phyloP scores from a whole-genome alignment of 352 stramenopile genomes.

The Peronospora destructor region DNA sequence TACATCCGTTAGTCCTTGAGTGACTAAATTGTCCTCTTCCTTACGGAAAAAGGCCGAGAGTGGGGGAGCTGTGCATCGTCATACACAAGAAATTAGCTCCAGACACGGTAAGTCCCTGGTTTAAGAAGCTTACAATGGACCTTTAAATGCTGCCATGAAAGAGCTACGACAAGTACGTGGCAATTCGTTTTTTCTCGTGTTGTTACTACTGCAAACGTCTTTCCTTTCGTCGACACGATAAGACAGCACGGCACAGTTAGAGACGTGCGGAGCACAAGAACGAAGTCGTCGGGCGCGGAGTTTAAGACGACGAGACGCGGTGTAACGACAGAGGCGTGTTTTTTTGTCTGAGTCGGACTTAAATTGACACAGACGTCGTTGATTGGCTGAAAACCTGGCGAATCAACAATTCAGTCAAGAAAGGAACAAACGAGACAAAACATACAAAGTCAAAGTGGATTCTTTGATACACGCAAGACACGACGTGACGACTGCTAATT shows the following conservation, averaged over 20 bases:
- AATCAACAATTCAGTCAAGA: conserved; percentile 1
- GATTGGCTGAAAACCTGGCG: conserved; percentile 18
- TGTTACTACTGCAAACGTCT: conserved; percentile 6
- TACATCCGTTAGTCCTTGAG: conserved; percentile 75
- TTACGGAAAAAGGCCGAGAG: conserved; percentile 86
- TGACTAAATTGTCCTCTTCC: conserved; percentile 78
- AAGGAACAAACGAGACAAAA: neutral
- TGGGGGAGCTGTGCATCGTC: conserved; percentile 43
- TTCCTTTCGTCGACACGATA: conserved; percentile 14
- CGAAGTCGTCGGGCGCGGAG: conserved; percentile 12
- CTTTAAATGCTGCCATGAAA: conserved; percentile 72
- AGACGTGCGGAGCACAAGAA: conserved; percentile 11
- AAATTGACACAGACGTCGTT: neutral
- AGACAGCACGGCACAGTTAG: conserved; percentile 13
- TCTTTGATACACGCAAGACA: no score
- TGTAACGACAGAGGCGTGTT: conserved; percentile 8
- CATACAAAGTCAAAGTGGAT: no score
- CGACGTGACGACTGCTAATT: no score
- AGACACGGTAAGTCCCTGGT: neutral
- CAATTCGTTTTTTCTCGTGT: conserved; percentile 2
- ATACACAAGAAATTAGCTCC: neutral
- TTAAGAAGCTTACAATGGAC: conserved; percentile 20
- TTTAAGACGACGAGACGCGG: conserved; percentile 13
- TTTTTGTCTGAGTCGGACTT: conserved; percentile 15
- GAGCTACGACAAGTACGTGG: neutral